Percentiles rank a stretch among this genome's conserved stretches.
Evolutionary conservation across 2,329 filamentous ascomycete genomes (phyloP).

Genomic region (Ascomycota sp.): DNA sequence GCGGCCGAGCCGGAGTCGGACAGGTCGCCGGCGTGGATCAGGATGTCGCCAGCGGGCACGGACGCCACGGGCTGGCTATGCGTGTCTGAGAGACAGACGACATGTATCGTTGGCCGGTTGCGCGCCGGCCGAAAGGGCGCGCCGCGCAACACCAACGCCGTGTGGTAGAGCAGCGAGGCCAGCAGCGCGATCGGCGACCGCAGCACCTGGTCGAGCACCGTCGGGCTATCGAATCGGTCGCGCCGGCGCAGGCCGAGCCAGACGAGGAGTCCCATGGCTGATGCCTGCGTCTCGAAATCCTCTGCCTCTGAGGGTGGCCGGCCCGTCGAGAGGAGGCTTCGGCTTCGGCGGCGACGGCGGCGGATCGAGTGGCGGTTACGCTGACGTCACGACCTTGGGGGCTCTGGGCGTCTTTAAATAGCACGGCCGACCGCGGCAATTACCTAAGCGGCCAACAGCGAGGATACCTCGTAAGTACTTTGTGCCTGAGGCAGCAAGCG

Average conservation of each 20-base stretch:
- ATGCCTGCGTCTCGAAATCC: too few relatives aligned
- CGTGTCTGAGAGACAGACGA: conserved; percentile 82
- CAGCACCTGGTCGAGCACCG: conserved; percentile 38
- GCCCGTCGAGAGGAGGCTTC: too few relatives aligned
- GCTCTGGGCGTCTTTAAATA: too few relatives aligned
- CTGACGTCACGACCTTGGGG: too few relatives aligned
- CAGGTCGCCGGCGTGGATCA: conserved; percentile 79
- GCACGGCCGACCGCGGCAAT: too few relatives aligned
- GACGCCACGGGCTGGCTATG: conserved; percentile 36
- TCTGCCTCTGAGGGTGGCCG: too few relatives aligned
- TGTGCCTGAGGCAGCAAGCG: too few relatives aligned
- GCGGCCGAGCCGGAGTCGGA: conserved; percentile 46
- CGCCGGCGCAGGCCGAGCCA: conserved; percentile 24
- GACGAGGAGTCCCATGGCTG: conserved; percentile 21
- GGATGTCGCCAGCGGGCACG: conserved; percentile 56
- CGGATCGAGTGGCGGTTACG: too few relatives aligned
- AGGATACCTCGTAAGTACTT: too few relatives aligned
- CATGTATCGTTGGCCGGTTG: conserved; percentile 12
- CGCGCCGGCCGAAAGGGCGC: conserved; percentile 34
- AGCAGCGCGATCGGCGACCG: conserved; percentile 44
- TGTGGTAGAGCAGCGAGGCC: conserved; percentile 36
- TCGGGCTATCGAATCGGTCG: conserved; percentile 24
- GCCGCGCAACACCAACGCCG: conserved; percentile 46
- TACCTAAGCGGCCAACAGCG: too few relatives aligned
- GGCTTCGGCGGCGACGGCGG: too few relatives aligned